These are phyloP conservation scores for Dinochytrium kinnereticum DNA, from an alignment of 371 early-diverging fungal species.

Conservation along the genomic window DNA sequence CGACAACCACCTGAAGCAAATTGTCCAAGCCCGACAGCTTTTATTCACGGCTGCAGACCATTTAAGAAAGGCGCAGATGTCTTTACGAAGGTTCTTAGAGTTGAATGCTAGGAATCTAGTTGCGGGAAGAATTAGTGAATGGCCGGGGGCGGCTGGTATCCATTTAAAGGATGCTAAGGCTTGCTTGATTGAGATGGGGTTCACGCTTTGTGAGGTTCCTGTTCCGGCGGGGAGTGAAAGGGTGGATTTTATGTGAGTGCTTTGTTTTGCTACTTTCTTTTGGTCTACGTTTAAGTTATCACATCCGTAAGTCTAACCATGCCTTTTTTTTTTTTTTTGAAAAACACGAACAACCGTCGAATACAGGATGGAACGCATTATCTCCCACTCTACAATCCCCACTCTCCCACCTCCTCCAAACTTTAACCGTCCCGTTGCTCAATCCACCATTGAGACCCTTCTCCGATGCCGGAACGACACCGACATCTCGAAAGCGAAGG, in stretches of 20 bases:
- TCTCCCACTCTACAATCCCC: neutral
- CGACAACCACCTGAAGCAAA: slow-evolving; percentile 10
- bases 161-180: neutral
- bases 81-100: neutral
- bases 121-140: neutral
- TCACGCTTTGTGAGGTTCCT: neutral
- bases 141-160: neutral
- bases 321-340: neutral
- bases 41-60: neutral
- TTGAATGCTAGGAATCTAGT: neutral
- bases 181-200: slow-evolving; percentile 2
- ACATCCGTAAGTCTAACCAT: neutral
- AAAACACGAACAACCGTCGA: too few relatives aligned
- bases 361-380: slow-evolving; percentile 2
- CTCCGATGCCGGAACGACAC: neutral
- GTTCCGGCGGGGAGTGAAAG: slow-evolving; percentile 1
- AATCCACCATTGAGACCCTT: neutral
- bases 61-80: neutral
- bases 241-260: slow-evolving; percentile 12
- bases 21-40: neutral
- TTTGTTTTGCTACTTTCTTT: neutral
- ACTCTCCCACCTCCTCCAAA: neutral
- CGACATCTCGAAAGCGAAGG: neutral
- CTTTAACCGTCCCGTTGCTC: neutral
- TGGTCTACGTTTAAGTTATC: neutral